phyloP scores from a whole-genome alignment of 192 early-diverging fungal species.

The Ambispora gerdemannii region DNA sequence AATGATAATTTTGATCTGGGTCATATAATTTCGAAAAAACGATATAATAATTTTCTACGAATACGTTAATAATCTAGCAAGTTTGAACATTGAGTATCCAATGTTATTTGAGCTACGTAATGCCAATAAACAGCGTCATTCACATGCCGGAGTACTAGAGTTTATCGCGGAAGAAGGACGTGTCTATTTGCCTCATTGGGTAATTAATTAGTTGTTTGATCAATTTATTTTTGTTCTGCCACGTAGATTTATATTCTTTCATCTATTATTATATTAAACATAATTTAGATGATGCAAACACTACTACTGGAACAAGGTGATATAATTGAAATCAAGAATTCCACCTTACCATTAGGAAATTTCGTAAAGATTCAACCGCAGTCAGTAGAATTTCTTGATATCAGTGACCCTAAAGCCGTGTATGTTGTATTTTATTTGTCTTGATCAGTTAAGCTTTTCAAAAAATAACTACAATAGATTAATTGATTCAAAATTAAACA shows the following conservation, averaged over 20 bases:
- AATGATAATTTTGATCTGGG: neutral
- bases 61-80: too few relatives aligned
- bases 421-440: constrained; percentile 37
- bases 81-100: constrained; percentile 86
- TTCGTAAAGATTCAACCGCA: constrained; percentile 99
- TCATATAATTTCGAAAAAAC: constrained; percentile 74
- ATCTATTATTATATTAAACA: too few relatives aligned
- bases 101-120: constrained; percentile 87
- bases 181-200: constrained; percentile 95
- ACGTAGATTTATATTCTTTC: constrained; percentile 21
- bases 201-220: constrained; percentile 33
- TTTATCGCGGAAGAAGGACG: constrained; percentile 97
- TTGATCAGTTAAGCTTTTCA: too few relatives aligned
- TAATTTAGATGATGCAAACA: constrained; percentile 87
- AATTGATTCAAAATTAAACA: constrained; percentile 33
- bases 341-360: constrained; percentile 71
- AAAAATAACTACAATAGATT: neutral
- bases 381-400: constrained; percentile 92
- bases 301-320: constrained; percentile 73
- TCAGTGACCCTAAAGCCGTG: constrained; percentile 94
- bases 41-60: too few relatives aligned
- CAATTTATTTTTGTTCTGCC: too few relatives aligned
- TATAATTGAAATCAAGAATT: constrained; percentile 75
- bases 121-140: constrained; percentile 49
- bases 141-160: constrained; percentile 97